Base-by-base conservation (phyloP, 2,329 filamentous ascomycete genomes). In the Colletotrichum sansevieriae region DNA sequence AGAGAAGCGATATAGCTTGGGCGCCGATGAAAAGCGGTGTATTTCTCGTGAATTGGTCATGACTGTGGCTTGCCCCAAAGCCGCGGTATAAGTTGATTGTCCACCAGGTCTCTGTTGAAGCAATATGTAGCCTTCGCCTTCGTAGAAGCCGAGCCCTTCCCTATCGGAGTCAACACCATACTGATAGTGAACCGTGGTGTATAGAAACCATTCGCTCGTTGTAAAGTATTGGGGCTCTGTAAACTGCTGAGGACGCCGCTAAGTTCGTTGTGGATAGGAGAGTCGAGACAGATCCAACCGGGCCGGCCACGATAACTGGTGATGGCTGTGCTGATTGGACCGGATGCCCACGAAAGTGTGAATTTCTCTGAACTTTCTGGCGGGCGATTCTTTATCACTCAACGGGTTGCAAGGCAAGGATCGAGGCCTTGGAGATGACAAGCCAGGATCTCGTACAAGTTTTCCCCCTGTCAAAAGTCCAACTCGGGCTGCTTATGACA, bases 291-390 rank as follows among this genome's bases (percentile, higher is more conserved):
- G n/a, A 22, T 35, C 37, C 47, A 22, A 43, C 12, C 5, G 41
- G 29, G 13, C 47, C 37, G 39, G 18, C 10, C 12, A 59, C 10
- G n/a, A 55, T 43, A 12, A 46, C 6, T 13, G 6, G n/a, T 13
- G 10, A 18, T 6, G 15, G 22, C 10, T 33, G 12, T 18, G 22
- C 54, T 47, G 41, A 58, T 59, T 35, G 61, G 39, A 6, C 22
- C 44, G 54, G 61, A 11, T 22, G 6, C 25, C 35, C 51, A 44
- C 33, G 52, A 64, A 43, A 18, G 35, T 46, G 4, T 39, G 25
- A 43, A 43, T 18, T 29, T 46, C 15, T 29, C 43, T 35, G 39
- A 39, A 13, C 6, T 9, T 37, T 25, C 35, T 47, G 12, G 29
- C 18, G 12, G 47, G 33, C 33, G 47, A 29, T 47, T 20, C n/a